Percentiles rank a stretch among this genome's conserved stretches.
These are phyloP conservation scores for Naematelia encephala DNA, from an alignment of 768 basidiomycete species.

Conservation along the genomic window DNA sequence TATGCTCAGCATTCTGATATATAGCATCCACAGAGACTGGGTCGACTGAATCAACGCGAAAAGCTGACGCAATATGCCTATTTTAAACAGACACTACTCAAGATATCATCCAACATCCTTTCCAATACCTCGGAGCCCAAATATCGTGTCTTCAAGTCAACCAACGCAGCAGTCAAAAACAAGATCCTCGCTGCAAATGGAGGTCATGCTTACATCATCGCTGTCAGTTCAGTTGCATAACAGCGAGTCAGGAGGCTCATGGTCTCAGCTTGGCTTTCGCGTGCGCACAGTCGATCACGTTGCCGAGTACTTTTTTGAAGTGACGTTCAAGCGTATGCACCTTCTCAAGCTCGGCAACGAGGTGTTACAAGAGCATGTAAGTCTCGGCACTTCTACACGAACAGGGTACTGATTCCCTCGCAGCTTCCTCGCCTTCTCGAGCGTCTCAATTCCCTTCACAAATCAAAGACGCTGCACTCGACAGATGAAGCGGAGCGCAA, in stretches of 20 bases:
- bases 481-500: conserved; percentile 30
- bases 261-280: conserved; percentile 40
- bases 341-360: conserved; percentile 32
- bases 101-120: conserved; percentile 39
- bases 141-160: conserved; percentile 31
- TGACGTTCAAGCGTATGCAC: conserved; percentile 33
- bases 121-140: conserved; percentile 30
- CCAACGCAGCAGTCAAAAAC: conserved; percentile 32
- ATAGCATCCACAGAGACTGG: too few relatives aligned
- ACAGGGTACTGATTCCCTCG: background rate
- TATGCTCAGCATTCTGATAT: too few relatives aligned
- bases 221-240: conserved; percentile 20
- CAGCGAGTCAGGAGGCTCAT: background rate
- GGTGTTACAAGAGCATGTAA: conserved; percentile 34
- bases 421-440: conserved; percentile 21
- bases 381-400: too few relatives aligned
- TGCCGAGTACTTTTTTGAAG: conserved; percentile 11
- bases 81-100: conserved; percentile 44
- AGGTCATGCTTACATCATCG: conserved; percentile 41
- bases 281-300: conserved; percentile 23
- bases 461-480: conserved; percentile 9
- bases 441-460: conserved; percentile 7
- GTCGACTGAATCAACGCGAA: too few relatives aligned
- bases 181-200: conserved; percentile 36
- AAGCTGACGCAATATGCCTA: too few relatives aligned